These are phyloP conservation scores for Aulographum hederae DNA, from an alignment of 2,329 filamentous ascomycete genomes.

Conservation along the genomic window DNA sequence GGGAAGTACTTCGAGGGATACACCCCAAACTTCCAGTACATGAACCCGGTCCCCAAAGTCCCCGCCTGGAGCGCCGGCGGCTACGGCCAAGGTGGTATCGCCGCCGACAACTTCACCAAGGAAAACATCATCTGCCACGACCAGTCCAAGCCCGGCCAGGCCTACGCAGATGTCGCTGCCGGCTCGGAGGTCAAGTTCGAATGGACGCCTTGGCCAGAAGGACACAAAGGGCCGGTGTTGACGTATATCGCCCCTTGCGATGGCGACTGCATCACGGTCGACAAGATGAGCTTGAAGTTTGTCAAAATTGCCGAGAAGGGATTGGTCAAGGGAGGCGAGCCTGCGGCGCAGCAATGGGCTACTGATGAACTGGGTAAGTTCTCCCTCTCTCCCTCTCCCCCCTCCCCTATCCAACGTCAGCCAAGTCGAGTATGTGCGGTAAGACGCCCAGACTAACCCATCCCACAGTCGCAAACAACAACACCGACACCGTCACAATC, in stretches of 20 bases:
- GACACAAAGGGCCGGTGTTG: slow-evolving; percentile 20
- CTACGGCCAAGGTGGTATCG: slow-evolving; percentile 19
- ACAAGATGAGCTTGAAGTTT: slow-evolving; percentile 14
- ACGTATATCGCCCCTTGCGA: slow-evolving; percentile 18
- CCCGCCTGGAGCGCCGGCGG: slow-evolving; percentile 6
- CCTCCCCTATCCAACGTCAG: too few relatives aligned
- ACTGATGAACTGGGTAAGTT: slow-evolving; percentile 32
- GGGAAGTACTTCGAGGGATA: slow-evolving; percentile 27
- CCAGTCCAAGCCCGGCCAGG: slow-evolving; percentile 30
- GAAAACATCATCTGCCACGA: slow-evolving; percentile 45
- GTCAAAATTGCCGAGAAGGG: slow-evolving; percentile 14
- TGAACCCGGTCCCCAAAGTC: slow-evolving; percentile 3
- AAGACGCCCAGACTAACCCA: too few relatives aligned
- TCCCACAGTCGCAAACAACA: slow-evolving; percentile 26
- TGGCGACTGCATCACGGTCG: slow-evolving; percentile 12
- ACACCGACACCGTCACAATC: slow-evolving; percentile 26
- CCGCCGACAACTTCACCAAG: slow-evolving; percentile 15
- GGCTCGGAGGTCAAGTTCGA: slow-evolving; percentile 15
- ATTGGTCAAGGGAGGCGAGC: slow-evolving; percentile 11
- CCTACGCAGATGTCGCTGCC: slow-evolving; percentile 16
- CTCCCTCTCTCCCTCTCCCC: too few relatives aligned
- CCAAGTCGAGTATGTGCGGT: too few relatives aligned
- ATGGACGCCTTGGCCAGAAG: slow-evolving; percentile 18
- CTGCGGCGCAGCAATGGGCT: slow-evolving; percentile 27
- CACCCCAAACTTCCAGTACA: slow-evolving; percentile 19